Conservation (phyloP, 2,329 filamentous ascomycete genomes). For the Cytospora schulzeri region DNA sequence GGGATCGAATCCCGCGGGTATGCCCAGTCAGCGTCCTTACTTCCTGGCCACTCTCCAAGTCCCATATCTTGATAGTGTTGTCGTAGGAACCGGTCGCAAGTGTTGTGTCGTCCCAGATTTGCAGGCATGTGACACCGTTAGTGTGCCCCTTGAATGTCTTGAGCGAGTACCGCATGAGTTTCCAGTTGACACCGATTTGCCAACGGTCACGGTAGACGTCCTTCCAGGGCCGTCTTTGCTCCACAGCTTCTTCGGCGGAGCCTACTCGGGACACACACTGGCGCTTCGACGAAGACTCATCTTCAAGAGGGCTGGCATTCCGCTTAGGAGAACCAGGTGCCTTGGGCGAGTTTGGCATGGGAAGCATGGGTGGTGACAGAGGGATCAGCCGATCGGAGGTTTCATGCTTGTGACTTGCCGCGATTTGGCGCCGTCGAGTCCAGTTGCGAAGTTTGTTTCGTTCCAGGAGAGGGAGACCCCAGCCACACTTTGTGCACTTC, state of each 20-base stretch:
- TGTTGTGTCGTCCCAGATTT: slow-evolving; percentile 77
- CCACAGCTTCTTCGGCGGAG: slow-evolving; percentile 21
- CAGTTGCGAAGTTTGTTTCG: slow-evolving; percentile 84
- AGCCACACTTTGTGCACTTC: slow-evolving; percentile 93
- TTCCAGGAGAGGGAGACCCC: slow-evolving; percentile 88
- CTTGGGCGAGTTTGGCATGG: slow-evolving; percentile 33
- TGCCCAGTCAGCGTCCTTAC: slow-evolving; percentile 85
- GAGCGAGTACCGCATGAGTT: slow-evolving; percentile 84
- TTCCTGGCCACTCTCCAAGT: slow-evolving; percentile 84
- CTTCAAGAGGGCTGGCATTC: slow-evolving; percentile 33
- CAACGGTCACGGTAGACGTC: slow-evolving; percentile 84
- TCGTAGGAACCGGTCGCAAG: slow-evolving; percentile 96
- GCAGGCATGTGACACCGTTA: slow-evolving; percentile 74
- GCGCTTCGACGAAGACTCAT: slow-evolving; percentile 37
- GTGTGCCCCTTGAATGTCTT: slow-evolving; percentile 82
- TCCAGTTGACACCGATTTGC: slow-evolving; percentile 96
- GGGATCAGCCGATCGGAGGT: slow-evolving; percentile 28
- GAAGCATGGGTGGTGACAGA: slow-evolving; percentile 34
- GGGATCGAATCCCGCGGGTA: slow-evolving; percentile 77
- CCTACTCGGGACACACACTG: slow-evolving; percentile 35
- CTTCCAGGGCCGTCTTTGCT: slow-evolving; percentile 75
- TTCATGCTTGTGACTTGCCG: slow-evolving; percentile 39
- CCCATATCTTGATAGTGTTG: slow-evolving; percentile 93
- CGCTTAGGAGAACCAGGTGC: slow-evolving; percentile 39
- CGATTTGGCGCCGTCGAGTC: slow-evolving; percentile 78